Base-by-base conservation (phyloP, 2,329 filamentous ascomycete genomes). In the Xylaria sp. region DNA sequence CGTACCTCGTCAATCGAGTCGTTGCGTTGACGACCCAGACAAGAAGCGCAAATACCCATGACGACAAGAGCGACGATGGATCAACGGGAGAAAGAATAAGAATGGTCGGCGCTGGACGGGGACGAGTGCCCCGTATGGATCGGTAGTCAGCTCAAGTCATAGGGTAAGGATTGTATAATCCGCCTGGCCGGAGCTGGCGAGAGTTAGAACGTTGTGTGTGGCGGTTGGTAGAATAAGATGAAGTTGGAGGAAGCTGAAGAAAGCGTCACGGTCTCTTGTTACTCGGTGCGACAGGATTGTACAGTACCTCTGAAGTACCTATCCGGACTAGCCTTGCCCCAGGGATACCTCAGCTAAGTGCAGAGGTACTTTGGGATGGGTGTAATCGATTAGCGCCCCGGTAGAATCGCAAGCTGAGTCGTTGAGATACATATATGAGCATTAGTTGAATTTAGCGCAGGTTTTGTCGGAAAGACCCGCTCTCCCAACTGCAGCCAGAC, bases 41-140 rank as follows among this genome's bases (percentile, higher is more conserved):
- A 91, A 65, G 88, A 90, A 70, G 85, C 83, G 79, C 88, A 90
- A 78, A 83, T 83, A 68, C 89, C 89, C 89, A 90, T 90, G 48
- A 57, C 72, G 71, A 67, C 20, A 46, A 55, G 23, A 46, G 48
- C 41, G 25, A 48, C 23, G 13, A 56, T 41, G 55, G 49, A 56
- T 39, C 12, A 15, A 62, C 12, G 31, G 49, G 41, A 23, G 25
- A 23, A 33, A 61, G 25, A 52, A 59, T 43, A 43, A 61, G 67
- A 70, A 62, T 56, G 55, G 31, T 36, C 25, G 25, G 54, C 63
- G 36, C 60, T 62, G 70, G 65, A 75, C 62, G 51, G 71, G 74
- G 74, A 75, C 72, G 46, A 51, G 41, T 71, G 75, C 71, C 77
- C 75, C 69, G 20, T 62, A 48, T 46, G 31, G 65, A 60, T 23